Evolutionary conservation across 1,139 yeast species (phyloP), one percentile per base, ranked within the genome.

Genomic region (Eremothecium sinecaudum): DNA sequence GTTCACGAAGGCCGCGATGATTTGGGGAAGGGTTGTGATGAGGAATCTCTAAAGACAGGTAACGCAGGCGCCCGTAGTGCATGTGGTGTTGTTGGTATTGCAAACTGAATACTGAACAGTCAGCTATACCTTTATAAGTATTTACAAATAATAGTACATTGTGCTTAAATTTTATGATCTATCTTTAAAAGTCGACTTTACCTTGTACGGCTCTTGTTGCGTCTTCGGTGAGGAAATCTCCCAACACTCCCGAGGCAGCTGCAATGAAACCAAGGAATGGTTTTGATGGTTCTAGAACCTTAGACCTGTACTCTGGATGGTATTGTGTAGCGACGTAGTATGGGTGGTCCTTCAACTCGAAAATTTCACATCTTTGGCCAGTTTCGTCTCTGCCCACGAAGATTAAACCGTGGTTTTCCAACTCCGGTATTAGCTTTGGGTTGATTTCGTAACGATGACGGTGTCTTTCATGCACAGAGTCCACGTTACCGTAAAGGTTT

Each of bases 41-140:
- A 82, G 45, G 96, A 87, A 65, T 84, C 96, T 44, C 73, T 81
- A 68, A 84, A 82, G 70, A 90, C 97, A 49, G 98, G 98, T 67
- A 87, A 90, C 60, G 97, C 98, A 43, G 97, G 98, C 62, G 90
- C 81, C 52, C 84, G 98, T 76, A 87, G 94, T 49, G 98, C 98
- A 47, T 90, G 98, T 70, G 97, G 98, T 71, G 97, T 90, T 59
- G 87, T 90, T 69, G 97, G 98, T 55, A 58, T 81, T 46, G 54
- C 82, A 41, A 61, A 66, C 49, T 67, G 56, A 52, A 28, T n/a
- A n/a, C n/a, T n/a, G n/a, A n/a, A n/a, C n/a, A n/a, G n/a, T n/a
- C n/a, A n/a, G n/a, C n/a, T n/a, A n/a, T n/a, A n/a, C n/a, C n/a
- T n/a, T n/a, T n/a, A n/a, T n/a, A n/a, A n/a, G n/a, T n/a, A n/a